A percentile compares a stretch with the other conserved stretches of the same genome.
Conservation (phyloP, 2,329 filamentous ascomycete genomes). For the Cytospora piceicola region DNA sequence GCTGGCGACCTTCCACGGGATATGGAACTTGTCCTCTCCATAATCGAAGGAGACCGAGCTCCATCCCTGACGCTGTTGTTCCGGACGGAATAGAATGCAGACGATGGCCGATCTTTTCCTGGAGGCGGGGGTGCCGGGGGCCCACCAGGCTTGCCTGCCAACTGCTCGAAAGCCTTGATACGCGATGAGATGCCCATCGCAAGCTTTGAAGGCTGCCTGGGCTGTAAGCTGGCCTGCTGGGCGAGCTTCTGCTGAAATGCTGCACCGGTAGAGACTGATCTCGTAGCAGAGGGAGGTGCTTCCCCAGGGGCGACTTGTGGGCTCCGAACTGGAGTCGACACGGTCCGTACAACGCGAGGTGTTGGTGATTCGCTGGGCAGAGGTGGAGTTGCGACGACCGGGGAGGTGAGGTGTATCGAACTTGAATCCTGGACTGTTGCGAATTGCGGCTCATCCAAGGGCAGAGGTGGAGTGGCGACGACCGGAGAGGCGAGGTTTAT, state of each 20-base stretch:
- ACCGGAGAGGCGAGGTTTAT: conserved; percentile 58
- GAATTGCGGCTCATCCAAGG: conserved; percentile 83
- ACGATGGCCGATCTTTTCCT: conserved; percentile 48
- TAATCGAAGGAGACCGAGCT: conserved; percentile 50
- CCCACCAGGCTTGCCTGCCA: conserved; percentile 52
- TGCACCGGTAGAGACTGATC: conserved; percentile 62
- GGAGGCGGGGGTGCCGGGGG: conserved; percentile 30
- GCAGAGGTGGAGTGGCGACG: conserved; percentile 39
- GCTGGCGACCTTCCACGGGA: conserved; percentile 41
- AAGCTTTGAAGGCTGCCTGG: conserved; percentile 76
- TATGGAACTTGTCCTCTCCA: conserved; percentile 49
- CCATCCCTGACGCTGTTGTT: conserved; percentile 47
- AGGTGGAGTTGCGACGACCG: conserved; percentile 34
- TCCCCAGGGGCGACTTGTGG: conserved; percentile 50
- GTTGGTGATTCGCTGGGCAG: conserved; percentile 38
- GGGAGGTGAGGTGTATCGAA: conserved; percentile 64
- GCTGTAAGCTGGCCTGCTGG: conserved; percentile 58
- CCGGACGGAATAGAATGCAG: conserved; percentile 64
- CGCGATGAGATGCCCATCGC: conserved; percentile 91
- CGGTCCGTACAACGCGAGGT: conserved; percentile 48
- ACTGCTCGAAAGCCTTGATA: conserved; percentile 89
- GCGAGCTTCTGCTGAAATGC: conserved; percentile 59
- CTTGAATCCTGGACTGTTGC: conserved; percentile 84
- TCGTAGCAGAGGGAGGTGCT: conserved; percentile 49
- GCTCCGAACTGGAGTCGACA: conserved; percentile 54